These are phyloP conservation scores for Trapa incisa DNA, from an alignment of 345 rosid genomes.

Conservation along the genomic window DNA sequence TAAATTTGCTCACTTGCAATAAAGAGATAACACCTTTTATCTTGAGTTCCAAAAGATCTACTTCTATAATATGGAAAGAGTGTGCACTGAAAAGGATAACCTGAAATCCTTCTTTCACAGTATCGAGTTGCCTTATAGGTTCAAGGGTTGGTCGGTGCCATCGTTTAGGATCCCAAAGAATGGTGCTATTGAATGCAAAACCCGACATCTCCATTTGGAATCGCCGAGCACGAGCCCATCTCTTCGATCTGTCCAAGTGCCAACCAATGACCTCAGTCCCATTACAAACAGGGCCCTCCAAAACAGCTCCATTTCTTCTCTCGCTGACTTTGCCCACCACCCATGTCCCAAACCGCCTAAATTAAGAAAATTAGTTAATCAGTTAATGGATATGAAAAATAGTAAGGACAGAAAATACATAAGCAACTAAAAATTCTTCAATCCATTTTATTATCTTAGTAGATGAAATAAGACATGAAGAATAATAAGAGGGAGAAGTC, in stretches of 20 bases:
- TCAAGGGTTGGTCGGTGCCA: constrained; percentile 50
- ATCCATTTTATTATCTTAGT: background rate
- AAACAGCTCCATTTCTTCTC: constrained; percentile 14
- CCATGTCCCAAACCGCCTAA: constrained; percentile 56
- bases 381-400: background rate
- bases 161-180: constrained; percentile 50
- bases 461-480: background rate
- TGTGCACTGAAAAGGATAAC: constrained; percentile 16
- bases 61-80: background rate
- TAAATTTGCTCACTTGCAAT: no score
- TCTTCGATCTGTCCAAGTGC: constrained; percentile 25
- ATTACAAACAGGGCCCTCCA: constrained; percentile 52
- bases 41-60: background rate
- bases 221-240: constrained; percentile 23
- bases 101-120: constrained; percentile 29
- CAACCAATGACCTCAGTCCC: constrained; percentile 50
- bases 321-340: constrained; percentile 32
- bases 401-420: no score
- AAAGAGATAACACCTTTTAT: background rate
- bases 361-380: background rate
- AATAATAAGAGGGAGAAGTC: background rate
- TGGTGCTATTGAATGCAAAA: constrained; percentile 58
- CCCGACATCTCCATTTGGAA: constrained; percentile 48
- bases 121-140: constrained; percentile 41
- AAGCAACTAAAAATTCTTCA: no score